Evolutionary conservation across 2,329 filamentous ascomycete species (phyloP), one percentile per base, ranked within the genome.

Genomic region (Exophiala spinifera): DNA sequence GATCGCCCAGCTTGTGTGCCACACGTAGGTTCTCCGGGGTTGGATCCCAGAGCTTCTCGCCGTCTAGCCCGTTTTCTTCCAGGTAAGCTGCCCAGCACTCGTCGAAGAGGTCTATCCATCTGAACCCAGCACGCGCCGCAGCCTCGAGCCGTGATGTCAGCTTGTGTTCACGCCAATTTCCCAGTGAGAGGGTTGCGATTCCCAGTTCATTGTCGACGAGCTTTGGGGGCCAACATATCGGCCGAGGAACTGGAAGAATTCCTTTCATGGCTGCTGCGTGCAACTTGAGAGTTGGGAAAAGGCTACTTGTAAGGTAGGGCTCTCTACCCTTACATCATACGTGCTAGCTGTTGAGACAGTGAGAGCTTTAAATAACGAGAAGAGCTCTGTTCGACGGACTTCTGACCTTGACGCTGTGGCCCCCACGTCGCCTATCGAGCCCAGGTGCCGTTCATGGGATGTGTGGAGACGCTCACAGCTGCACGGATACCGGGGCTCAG

Each of bases 81-180:
- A 70, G 58, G 36, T 69, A 69, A 1, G 61, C 63, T 0, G 66
- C 67, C 68, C 68, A 70, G 59, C 67, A 69, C 42, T 70, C 66
- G 43, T 70, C 68, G 33, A 70, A 70, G 5, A 70, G 58, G 50
- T 70, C 68, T 51, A 70, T 68, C 57, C 62, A 65, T 52, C 63
- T 53, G 54, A 65, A 70, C 1, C 68, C 67, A 1, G 66, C 63
- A 44, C 62, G 60, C 0, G 67, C 67, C 7, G 68, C 68, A 40
- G 63, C 67, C 50, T 65, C 51, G 11, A 70, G 60, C 11, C 66
- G 63, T 0, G 65, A 60, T 25, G 56, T 49, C 6, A 70, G 63
- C n/a, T 48, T 55, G 48, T 70, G 68, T 6, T 65, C 48, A 28
- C 60, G 52, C 58, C 61, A 63, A 46, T 65, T 67, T 13, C 67